Evolutionary conservation across 768 basidiomycete species (phyloP).

Genomic region (Boletus rubescentipes): DNA sequence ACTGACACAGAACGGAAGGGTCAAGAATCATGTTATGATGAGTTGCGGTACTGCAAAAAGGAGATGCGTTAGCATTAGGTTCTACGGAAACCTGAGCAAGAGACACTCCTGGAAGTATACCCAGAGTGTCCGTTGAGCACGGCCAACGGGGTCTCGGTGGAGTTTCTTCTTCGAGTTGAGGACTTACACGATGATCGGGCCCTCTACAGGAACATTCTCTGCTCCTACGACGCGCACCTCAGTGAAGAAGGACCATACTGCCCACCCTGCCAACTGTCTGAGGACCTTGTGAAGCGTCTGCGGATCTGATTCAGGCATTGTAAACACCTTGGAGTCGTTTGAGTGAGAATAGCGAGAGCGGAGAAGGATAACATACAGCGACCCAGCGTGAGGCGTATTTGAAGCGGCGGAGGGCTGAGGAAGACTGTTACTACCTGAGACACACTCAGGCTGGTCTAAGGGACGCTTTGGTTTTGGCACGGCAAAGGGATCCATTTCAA

Average conservation of each 20-base stretch:
- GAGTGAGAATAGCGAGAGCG: slow-evolving; percentile 9
- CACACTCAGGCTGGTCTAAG: neutral
- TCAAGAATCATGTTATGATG: slow-evolving; percentile 98
- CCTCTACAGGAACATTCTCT: slow-evolving; percentile 83
- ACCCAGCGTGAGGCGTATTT: neutral
- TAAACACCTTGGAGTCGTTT: neutral
- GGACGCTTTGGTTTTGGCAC: neutral
- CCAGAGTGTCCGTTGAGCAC: slow-evolving; percentile 1
- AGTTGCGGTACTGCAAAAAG: slow-evolving; percentile 61
- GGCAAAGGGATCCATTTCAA: slow-evolving; percentile 2
- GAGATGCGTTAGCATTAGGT: slow-evolving; percentile 13
- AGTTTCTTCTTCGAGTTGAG: neutral
- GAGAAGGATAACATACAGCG: slow-evolving; percentile 11
- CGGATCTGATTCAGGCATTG: slow-evolving; percentile 34
- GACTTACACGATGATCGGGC: slow-evolving; percentile 91
- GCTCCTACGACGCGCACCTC: slow-evolving; percentile 83
- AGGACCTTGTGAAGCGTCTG: slow-evolving; percentile 66
- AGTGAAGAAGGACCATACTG: slow-evolving; percentile 84
- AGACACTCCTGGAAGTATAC: neutral
- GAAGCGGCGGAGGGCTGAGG: neutral
- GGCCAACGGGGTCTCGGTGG: slow-evolving; percentile 2
- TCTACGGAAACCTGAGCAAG: neutral
- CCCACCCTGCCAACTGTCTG: slow-evolving; percentile 66
- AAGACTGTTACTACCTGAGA: neutral
- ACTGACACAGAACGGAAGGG: slow-evolving; percentile 77